A percentile compares a stretch with the other conserved stretches of the same genome.
phyloP scores from a whole-genome alignment of 768 basidiomycete species.

The Coprinopsis sp. region DNA sequence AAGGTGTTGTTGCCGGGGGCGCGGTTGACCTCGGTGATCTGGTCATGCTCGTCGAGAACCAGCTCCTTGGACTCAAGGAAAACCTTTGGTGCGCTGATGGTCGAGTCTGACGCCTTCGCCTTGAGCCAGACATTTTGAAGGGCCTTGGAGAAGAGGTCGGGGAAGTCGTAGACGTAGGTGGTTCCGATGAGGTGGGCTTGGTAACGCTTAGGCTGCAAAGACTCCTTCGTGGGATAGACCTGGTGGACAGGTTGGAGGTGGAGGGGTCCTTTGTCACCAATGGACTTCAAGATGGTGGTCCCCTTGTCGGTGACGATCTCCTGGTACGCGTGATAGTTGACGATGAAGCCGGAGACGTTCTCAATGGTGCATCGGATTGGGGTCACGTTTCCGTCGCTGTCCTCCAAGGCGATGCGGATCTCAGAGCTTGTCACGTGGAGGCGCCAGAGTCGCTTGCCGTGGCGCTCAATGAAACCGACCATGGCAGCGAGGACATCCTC shows the following conservation, averaged over 20 bases:
- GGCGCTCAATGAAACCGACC: slow-evolving; percentile 98
- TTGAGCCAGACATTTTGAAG: slow-evolving; percentile 89
- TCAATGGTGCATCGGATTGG: slow-evolving; percentile 98
- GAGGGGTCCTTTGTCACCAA: slow-evolving; percentile 94
- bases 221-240: slow-evolving; percentile 95
- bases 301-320: slow-evolving; percentile 97
- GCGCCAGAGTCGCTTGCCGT: slow-evolving; percentile 97
- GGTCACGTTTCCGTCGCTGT: slow-evolving; percentile 89
- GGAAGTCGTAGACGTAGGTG: slow-evolving; percentile 99
- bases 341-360: slow-evolving; percentile 98
- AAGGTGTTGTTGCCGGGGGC: slow-evolving; percentile 91
- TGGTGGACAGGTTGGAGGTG: slow-evolving; percentile 94
- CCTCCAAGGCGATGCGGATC: slow-evolving; percentile 92
- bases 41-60: slow-evolving; percentile 89
- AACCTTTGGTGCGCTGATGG: slow-evolving; percentile 68
- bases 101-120: slow-evolving; percentile 57
- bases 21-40: slow-evolving; percentile 85
- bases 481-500: slow-evolving; percentile 96
- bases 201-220: slow-evolving; percentile 96
- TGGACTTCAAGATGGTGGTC: slow-evolving; percentile 92
- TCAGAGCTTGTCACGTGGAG: slow-evolving; percentile 97
- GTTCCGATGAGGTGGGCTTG: slow-evolving; percentile 98
- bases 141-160: slow-evolving; percentile 96
- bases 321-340: slow-evolving; percentile 97
- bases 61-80: slow-evolving; percentile 85